phyloP scores from a whole-genome alignment of 495 filamentous ascomycete species.

The Evernia prunastri region DNA sequence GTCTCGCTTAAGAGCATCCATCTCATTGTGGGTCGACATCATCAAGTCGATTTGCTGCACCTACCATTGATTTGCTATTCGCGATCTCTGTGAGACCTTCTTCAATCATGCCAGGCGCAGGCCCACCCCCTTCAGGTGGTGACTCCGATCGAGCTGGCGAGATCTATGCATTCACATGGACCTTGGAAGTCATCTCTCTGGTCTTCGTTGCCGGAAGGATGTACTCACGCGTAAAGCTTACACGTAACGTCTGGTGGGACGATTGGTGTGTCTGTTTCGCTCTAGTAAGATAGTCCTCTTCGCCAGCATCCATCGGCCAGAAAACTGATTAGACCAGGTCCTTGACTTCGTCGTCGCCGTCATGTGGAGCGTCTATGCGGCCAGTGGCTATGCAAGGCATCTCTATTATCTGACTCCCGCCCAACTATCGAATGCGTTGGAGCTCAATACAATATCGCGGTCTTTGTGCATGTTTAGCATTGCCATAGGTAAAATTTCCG shows the following conservation, averaged over 20 bases:
- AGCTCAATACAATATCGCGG: constrained; percentile 32
- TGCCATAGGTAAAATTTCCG: constrained; percentile 26
- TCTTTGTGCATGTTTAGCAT: constrained; percentile 25
- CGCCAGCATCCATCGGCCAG: not conserved
- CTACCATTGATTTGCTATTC: no score
- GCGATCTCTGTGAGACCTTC: not conserved
- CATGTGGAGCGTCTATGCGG: constrained; percentile 27
- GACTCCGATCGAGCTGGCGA: constrained; percentile 19
- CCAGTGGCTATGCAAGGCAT: constrained; percentile 31
- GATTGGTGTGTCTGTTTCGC: constrained; percentile 45
- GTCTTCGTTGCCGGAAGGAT: constrained; percentile 37
- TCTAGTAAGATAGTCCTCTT: constrained; percentile 31
- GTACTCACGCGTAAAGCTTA: constrained; percentile 40
- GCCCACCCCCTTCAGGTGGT: constrained; percentile 9
- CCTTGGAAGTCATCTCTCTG: constrained; percentile 32
- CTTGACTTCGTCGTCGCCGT: constrained; percentile 25
- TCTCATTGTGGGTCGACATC: not conserved
- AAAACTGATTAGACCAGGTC: constrained; percentile 16
- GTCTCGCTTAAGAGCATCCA: not conserved
- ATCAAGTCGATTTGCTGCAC: not conserved
- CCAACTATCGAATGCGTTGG: constrained; percentile 28
- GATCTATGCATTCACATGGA: constrained; percentile 28
- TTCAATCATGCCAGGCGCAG: constrained; percentile 22
- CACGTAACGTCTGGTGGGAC: constrained; percentile 43
- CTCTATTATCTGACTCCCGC: constrained; percentile 24